Base-by-base conservation (phyloP, 2,329 filamentous ascomycete species). In the Truncatella angustata region DNA sequence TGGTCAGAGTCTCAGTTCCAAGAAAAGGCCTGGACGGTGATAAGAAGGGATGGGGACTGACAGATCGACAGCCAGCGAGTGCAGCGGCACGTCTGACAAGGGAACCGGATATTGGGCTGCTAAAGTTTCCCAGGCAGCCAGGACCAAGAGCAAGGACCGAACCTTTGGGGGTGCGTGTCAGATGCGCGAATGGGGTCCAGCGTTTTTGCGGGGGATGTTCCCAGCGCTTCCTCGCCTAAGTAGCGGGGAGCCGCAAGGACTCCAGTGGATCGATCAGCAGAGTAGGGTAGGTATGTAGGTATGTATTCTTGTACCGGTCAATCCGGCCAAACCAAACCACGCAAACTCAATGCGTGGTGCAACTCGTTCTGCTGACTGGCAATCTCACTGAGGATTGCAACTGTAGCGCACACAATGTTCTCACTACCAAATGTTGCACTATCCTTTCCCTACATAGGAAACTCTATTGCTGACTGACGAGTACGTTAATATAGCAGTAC, bases 121-220 rank as follows among this genome's bases (percentile, higher is more conserved):
- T n/a, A n/a, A 40, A 40, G 20, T 21, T 40, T 40, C 37, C 37
- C 37, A 40, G 37, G 24, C 21, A 40, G 10, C 40, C 23, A n/a
- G 23, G 21, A 14, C 18, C 9, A 14, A 10, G 12, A 14, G 6
- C 40, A 5, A 9, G 20, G 40, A 23, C 24, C 40, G 21, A n/a
- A 34, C 18, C 26, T 46, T 32, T 24, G 43, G 45, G 44, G 44
- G 34, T 23, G 32, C 37, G 45, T 49, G 45, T 49, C 45, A 49
- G 45, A 49, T 35, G 45, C 20, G 45, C 32, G 21, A 23, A 23
- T 24, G 45, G 32, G 45, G 32, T 23, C 45, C 18, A 26, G 30
- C 10, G 44, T 24, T 37, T 49, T 49, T 49, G 45, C 45, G 45
- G 45, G 40, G 45, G 45, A 49, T 49, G 45, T 49, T 49, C 45